Percentiles rank a stretch among this genome's conserved stretches.
phyloP scores from a whole-genome alignment of 768 basidiomycete species.

The Lentinula raphanica region DNA sequence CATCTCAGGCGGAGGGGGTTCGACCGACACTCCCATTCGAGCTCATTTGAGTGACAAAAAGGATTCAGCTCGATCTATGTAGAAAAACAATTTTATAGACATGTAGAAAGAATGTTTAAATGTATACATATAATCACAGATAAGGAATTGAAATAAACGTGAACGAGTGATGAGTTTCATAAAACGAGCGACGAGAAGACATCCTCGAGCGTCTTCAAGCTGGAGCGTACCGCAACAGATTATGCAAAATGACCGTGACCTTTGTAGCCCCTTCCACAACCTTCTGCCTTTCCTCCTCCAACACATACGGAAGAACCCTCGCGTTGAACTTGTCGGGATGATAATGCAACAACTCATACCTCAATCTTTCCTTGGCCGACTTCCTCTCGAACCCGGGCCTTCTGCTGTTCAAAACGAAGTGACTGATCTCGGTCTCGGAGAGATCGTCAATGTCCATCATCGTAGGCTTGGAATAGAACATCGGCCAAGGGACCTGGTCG shows the following conservation, averaged over 20 bases:
- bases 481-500: neutral
- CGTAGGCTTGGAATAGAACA: neutral
- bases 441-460: neutral
- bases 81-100: too few relatives aligned
- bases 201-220: too few relatives aligned
- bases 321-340: conserved; percentile 4
- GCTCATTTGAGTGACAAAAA: too few relatives aligned
- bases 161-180: too few relatives aligned
- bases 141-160: too few relatives aligned
- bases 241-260: neutral
- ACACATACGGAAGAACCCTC: neutral
- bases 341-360: neutral
- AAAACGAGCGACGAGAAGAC: too few relatives aligned
- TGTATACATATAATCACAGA: too few relatives aligned
- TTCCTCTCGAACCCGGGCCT: neutral
- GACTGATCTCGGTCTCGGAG: neutral
- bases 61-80: too few relatives aligned
- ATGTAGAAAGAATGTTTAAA: too few relatives aligned
- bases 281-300: neutral
- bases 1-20: too few relatives aligned
- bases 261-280: neutral
- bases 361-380: neutral
- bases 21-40: too few relatives aligned
- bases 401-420: neutral
- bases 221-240: neutral